Evolutionary conservation across 2,329 filamentous ascomycete species (phyloP), one percentile per base, ranked within the genome.

Genomic region (Ophiognomonia clavigignenti-juglandacearum): DNA sequence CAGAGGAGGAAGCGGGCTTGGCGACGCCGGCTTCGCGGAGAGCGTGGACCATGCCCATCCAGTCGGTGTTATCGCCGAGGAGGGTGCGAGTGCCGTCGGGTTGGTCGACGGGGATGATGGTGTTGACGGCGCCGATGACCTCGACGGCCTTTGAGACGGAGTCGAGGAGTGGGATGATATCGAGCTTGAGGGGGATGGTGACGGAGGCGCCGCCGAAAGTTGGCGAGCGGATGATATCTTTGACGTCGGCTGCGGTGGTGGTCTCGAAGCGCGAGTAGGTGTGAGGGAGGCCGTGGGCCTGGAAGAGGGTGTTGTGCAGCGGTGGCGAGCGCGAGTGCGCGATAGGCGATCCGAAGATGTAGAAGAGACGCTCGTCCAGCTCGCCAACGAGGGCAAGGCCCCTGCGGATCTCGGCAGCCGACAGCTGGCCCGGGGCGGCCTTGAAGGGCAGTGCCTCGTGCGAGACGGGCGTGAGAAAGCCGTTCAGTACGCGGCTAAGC

Each of bases 131-230:
- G 19, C 93, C 93, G 52, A 98, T 96, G 24, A 80, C 73, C 54
- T 80, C 78, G 13, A 90, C 92, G 45, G 93, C 84, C 24, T 84
- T 78, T 0, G 89, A 85, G 48, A 96, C 74, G 44, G 85, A 81
- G 61, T 97, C 90, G 13, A 98, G 72, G 5, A 92, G 68, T 0
- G 79, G 74, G 69, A 95, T 89, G 48, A 97, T 82, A 57, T 95
- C 88, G 24, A 93, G 73, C 70, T 98, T 98, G 45, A 98, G 74
- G 1, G 93, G 93, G 42, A 98, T 97, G 0, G 93, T 98, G 38
- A 98, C 89, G 3, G 90, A 96, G 3, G 88, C 92, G 48, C 93
- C 93, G 7, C 93, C 93, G 61, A 98, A 98, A 55, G 85, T 75
- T 1, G 83, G 71, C 1, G 81, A 70, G 7, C 78, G 79, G 50